Base-by-base conservation (phyloP, 116 monocot genomes). In the Zostera marina region DNA sequence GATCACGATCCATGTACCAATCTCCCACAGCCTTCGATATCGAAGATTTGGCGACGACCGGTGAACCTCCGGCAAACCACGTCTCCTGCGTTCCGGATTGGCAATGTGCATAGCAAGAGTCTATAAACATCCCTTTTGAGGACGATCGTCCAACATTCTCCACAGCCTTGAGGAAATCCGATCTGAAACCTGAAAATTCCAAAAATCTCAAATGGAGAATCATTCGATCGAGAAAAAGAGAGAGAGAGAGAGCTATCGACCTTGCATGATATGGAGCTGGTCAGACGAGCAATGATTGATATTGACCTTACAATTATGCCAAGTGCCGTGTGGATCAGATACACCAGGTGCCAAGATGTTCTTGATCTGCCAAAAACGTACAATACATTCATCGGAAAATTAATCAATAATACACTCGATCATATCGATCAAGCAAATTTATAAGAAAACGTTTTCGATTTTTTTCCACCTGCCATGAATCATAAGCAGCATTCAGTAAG, bases 381-480 rank as follows among this genome's bases (percentile, higher is more conserved):
- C n/a, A n/a, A n/a, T 81, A 58, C 42, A 59, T 43, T 59, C 9
- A 43, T 22, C 16, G 32, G 9, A n/a, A 46, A 46, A 4, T 46
- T 11, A 46, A 46, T 4, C n/a, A 46, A 46, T 11, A 46, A 9
- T 46, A 11, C 4, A 46, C n/a, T 46, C 0, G 10, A 45, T 11
- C 4, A 11, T 14, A 45, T n/a, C n/a, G n/a, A n/a, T n/a, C n/a
- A n/a, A n/a, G n/a, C n/a, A 45, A 45, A 13, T 46, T 1, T 10
- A 58, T 10, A 9, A 39, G 58, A 42, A 58, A 22, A 22, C 20
- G 16, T 16, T 60, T 24, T n/a, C n/a, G n/a, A n/a, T n/a, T n/a
- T n/a, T n/a, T n/a, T n/a, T n/a, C n/a, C n/a, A 85, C 90, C 90
- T 91, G 90, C 90, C 85, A 91, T 59, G 84, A 74, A 71, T 91